Base-by-base conservation (phyloP, 495 filamentous ascomycete genomes). In the Talaromyces wortmannii region DNA sequence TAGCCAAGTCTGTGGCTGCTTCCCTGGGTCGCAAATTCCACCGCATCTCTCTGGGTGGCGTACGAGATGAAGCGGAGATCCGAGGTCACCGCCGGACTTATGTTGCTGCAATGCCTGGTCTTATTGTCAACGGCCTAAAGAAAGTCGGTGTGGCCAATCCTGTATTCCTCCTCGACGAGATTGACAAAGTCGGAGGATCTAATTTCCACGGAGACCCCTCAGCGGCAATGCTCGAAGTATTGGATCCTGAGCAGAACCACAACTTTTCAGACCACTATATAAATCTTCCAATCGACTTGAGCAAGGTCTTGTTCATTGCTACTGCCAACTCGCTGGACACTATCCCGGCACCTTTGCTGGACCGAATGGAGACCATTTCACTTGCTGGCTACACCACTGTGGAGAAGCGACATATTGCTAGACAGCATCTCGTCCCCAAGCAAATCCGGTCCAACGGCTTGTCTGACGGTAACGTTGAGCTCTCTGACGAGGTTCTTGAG, bases 161-260 rank as follows among this genome's bases (percentile, higher is more conserved):
- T 2, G 92, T 99, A 32, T 92, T 97, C 73, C 72, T 99, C 52
- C 84, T 99, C 18, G 95, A 99, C 67, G 95, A 99, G 72, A 97
- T 99, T 61, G 95, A 99, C 78, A 99, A 99, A 77, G 80, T 97
- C 51, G 92, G 95, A 55, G 86, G 85, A 55, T 83, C 90, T 40
- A 97, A 92, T 67, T 88, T 91, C 70, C 91, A 99, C 61, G 95
- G 95, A 36, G 95, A 99, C 62, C 95, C 95, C 7, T 95, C 90
- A 29, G 95, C 95, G n/a, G 95, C 95, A 0, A 95, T 99, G 91
- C 83, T 99, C 12, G 95, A 99, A 69, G 95, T 99, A 11, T 81
- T 99, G 18, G 95, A 99, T 63, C 95, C 95, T 7, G 95, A 99
- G 67, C 95, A 99, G 71, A 99, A 99, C 62, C 79, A 95, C 69